Base-by-base conservation (phyloP, 1,284 basidiomycete species). In the Trametes pubescens region DNA sequence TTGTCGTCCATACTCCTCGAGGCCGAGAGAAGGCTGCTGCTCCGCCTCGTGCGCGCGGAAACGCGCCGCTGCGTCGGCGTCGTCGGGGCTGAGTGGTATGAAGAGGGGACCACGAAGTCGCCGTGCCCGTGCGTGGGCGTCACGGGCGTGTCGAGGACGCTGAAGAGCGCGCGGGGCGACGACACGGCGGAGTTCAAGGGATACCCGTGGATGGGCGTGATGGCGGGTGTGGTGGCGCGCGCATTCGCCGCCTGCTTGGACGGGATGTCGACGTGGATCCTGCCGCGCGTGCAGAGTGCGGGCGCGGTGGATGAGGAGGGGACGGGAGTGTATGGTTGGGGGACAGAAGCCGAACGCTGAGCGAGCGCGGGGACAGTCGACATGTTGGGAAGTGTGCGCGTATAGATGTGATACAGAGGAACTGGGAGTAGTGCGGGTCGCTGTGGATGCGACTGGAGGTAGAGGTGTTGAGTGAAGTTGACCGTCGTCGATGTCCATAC, bases 1-100 rank as follows among this genome's bases (percentile, higher is more conserved):
- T 26, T 2, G 22, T 26, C 57, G 18, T 43, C n/a, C 38, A 18
- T 32, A 16, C 10, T 35, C 14, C n/a, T n/a, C 47, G 57, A 34
- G n/a, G 32, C 46, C n/a, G 55, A 57, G 44, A 47, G 47, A 32
- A 22, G 10, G 32, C 38, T 29, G 38, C 13, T 57, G n/a, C 44
- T 32, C 8, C 55, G 55, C 32, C 44, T 47, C 44, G 44, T 44
- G 43, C 55, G 55, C 55, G 44, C 55, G 11, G 44, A 47, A 32
- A 46, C n/a, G 14, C 55, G 55, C 14, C 10, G 32, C 11, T 37
- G 44, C 34, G 55, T 37, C 32, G 44, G 34, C n/a, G 44, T 48
- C 29, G 44, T 14, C 29, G 55, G 55, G 9, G 29, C 29, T 3
- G 55, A 57, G 32, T 24, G 32, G 44, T 34, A 9, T 2, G 14